Conservation (phyloP, 2,329 filamentous ascomycete species). For the Talaromyces piceae region DNA sequence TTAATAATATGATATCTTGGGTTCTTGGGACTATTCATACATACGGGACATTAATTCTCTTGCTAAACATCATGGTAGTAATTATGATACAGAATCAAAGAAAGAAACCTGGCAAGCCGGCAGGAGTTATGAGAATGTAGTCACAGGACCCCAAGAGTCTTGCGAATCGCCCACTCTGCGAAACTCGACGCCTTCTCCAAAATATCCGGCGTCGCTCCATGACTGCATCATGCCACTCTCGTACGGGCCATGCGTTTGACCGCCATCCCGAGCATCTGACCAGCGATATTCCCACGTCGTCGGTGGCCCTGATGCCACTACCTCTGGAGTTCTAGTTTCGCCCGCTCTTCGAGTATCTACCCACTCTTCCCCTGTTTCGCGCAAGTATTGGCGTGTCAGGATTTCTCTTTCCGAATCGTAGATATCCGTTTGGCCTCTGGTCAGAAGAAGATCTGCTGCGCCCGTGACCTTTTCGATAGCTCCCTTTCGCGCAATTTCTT, state of each 20-base stretch:
- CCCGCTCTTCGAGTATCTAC: constrained; percentile 38
- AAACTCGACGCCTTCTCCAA: constrained; percentile 78
- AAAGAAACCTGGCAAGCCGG: background rate
- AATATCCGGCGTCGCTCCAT: constrained; percentile 90
- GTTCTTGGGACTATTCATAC: constrained; percentile 1
- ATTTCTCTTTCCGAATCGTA: constrained; percentile 84
- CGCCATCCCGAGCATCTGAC: constrained; percentile 78
- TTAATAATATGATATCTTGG: constrained; percentile 10
- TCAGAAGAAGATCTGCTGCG: constrained; percentile 78
- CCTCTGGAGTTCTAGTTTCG: constrained; percentile 1
- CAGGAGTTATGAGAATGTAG: constrained; percentile 42
- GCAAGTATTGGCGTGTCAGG: constrained; percentile 72
- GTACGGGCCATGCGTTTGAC: constrained; percentile 75
- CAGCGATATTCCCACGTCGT: constrained; percentile 78
- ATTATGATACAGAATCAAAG: background rate
- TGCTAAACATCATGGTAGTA: background rate
- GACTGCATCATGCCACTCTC: constrained; percentile 78
- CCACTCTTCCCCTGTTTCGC: constrained; percentile 86
- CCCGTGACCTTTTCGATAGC: constrained; percentile 78
- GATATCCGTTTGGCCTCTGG: constrained; percentile 76
- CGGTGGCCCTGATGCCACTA: constrained; percentile 18
- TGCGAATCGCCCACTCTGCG: constrained; percentile 48
- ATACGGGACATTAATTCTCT: background rate
- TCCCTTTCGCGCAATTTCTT: constrained; percentile 61
- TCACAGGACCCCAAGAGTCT: constrained; percentile 47